These are phyloP conservation scores for Monosporascus sp. DNA, from an alignment of 2,329 filamentous ascomycete genomes.

Conservation along the genomic window DNA sequence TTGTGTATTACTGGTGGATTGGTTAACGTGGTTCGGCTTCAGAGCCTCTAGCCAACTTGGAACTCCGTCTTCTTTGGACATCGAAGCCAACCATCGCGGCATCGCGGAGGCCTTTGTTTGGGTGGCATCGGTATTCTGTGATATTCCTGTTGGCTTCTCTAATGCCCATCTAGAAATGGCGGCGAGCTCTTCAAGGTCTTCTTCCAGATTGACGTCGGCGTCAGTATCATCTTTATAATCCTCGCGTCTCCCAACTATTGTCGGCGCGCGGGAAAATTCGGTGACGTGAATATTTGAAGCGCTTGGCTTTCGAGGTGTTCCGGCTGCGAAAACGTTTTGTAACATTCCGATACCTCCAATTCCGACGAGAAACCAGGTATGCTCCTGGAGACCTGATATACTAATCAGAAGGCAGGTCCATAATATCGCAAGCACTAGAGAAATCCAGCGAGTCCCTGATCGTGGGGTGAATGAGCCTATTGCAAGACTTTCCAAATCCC, in stretches of 20 bases:
- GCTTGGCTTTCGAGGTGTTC: slow-evolving; percentile 2
- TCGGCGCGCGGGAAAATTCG: not conserved
- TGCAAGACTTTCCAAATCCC: slow-evolving; percentile 9
- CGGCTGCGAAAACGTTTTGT: slow-evolving; percentile 9
- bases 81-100: slow-evolving; percentile 4
- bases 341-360: slow-evolving; percentile 12
- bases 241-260: not conserved
- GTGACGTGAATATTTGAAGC: not conserved
- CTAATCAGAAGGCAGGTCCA: slow-evolving; percentile 9
- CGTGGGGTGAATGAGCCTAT: not conserved
- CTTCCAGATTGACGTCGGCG: not conserved
- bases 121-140: not conserved
- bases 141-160: not conserved
- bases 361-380: slow-evolving; percentile 8
- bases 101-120: not conserved
- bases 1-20: not conserved
- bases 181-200: not conserved
- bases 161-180: not conserved
- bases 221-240: not conserved
- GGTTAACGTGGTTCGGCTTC: not conserved
- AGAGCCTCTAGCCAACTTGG: slow-evolving; percentile 5
- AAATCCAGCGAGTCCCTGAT: slow-evolving; percentile 5
- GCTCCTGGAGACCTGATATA: slow-evolving; percentile 4
- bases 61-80: not conserved
- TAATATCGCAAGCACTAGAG: slow-evolving; percentile 3